These are phyloP conservation scores for Lolium rigidum DNA, from an alignment of 176 grass and related monocot species.

Conservation along the genomic window DNA sequence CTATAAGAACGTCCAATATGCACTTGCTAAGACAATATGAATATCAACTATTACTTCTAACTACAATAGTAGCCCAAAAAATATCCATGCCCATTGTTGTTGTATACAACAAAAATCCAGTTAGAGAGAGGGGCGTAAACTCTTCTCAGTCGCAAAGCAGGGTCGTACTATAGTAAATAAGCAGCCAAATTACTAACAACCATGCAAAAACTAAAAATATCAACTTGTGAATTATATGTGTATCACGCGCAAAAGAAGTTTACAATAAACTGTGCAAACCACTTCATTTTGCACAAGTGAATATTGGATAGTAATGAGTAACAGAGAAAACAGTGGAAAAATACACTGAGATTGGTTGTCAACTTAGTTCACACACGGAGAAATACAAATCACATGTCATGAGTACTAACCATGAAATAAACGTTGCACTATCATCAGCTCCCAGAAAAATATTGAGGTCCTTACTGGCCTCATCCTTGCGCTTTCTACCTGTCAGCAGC, in stretches of 20 bases:
- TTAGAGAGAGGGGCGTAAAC: not conserved
- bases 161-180: slow-evolving; percentile 6
- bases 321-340: not conserved
- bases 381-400: slow-evolving; percentile 8
- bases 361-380: not conserved
- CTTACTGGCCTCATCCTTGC: slow-evolving; percentile 51
- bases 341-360: slow-evolving; percentile 6
- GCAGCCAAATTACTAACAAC: not conserved
- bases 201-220: slow-evolving; percentile 10
- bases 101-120: not conserved
- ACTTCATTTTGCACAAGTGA: not conserved
- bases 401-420: slow-evolving; percentile 72
- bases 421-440: slow-evolving; percentile 42
- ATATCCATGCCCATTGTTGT: not conserved
- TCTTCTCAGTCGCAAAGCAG: not conserved
- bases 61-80: not conserved
- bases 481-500: slow-evolving; percentile 57
- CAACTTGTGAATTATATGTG: not conserved
- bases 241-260: not conserved
- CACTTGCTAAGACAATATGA: slow-evolving; percentile 5
- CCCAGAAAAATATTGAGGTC: slow-evolving; percentile 65
- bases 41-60: not conserved
- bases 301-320: not conserved
- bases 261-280: not conserved
- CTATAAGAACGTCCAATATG: slow-evolving; percentile 46